Base-by-base conservation (phyloP, 768 basidiomycete genomes). In the Serendipita vermifera region DNA sequence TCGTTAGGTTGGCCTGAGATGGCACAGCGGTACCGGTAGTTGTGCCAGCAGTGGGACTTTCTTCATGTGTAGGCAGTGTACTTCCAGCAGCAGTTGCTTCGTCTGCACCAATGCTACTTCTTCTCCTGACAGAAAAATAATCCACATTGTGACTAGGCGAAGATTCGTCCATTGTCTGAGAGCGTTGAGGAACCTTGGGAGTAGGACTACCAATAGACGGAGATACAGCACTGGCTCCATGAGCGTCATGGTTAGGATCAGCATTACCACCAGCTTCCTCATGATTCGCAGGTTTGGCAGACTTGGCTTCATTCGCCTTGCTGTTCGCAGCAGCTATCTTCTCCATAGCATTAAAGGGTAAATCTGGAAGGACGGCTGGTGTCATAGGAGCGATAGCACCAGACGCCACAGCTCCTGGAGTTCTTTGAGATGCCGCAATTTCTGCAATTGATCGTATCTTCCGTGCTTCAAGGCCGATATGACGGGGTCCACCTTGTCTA, bases 331-430 rank as follows among this genome's bases (percentile, higher is more conserved):
- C 46, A n/a, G 46, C 46, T 15, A 51, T 29, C n/a, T 3, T 51
- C 31, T 20, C 27, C 9, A 51, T 20, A 1, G 46, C 46, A 29
- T 51, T 29, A 2, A 7, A 22, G 9, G 46, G 46, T 9, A 74
- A 68, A 7, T 69, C 62, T 2, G 82, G 80, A n/a, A 78, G 63
- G 3, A 81, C 65, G 2, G 81, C 84, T 3, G 81, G 83, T 9
- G 81, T 69, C 76, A 87, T 82, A 32, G 75, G 79, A 0, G 82
- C 71, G 0, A 89, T 76, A 15, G 70, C 76, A 5, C 86, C 68
- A 38, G 91, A 75, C 0, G 78, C 75, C 39, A 69, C 72, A 61
- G 59, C 67, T 48, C 58, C 62, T n/a, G 56, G 57, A 22, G 55
- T 59, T 54, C 29, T 13, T 33, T 20, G 63, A 55, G 61, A 58